Evolutionary conservation across 2,329 filamentous ascomycete species (phyloP), one percentile per base, ranked within the genome.

Genomic region (Drechslerella dactyloides): DNA sequence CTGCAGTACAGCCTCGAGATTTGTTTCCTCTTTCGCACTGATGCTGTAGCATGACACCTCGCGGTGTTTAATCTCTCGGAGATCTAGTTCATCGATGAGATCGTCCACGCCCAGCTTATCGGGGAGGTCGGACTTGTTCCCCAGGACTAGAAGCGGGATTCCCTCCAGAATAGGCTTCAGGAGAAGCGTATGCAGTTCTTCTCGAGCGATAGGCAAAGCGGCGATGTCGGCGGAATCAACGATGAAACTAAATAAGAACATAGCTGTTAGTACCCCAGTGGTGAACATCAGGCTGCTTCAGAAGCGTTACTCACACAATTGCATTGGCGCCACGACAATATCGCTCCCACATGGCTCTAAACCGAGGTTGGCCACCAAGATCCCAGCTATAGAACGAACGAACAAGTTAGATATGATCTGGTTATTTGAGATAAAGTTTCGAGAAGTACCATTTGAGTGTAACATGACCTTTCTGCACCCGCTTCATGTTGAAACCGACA

Each of bases 31-130:
- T 81, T 97, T 97, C 73, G 93, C 94, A 80, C 93, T 97, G 82
- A 99, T 97, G 73, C 93, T 93, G 81, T 99, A 99, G 82, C 94
- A 97, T 82, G 91, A 96, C 76, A 99, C 93, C 81, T 99, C 94
- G 62, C 94, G 90, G 77, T 91, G 89, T 70, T 88, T 90, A 79
- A 99, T 92, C 76, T 86, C 87, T 80, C 94, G 96, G 66, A 99
- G 85, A 77, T 96, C 89, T 81, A 99, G 85, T 74, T 89, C 89
- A 73, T 96, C 93, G 81, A 99, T 97, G 78, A 99, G 82, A 80
- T 97, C 92, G 79, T 99, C 94, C 46, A 97, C 93, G 30, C 90
- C 90, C 74, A 97, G 82, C 81, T 93, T 96, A 78, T 91, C 86
- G n/a, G 89, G 87, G 57, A 99, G 86, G 79, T 99, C 94, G 30